Percentiles rank a stretch among this genome's conserved stretches.
Evolutionary conservation across 495 filamentous ascomycete genomes (phyloP).

Genomic region (Penicillium argentinense): DNA sequence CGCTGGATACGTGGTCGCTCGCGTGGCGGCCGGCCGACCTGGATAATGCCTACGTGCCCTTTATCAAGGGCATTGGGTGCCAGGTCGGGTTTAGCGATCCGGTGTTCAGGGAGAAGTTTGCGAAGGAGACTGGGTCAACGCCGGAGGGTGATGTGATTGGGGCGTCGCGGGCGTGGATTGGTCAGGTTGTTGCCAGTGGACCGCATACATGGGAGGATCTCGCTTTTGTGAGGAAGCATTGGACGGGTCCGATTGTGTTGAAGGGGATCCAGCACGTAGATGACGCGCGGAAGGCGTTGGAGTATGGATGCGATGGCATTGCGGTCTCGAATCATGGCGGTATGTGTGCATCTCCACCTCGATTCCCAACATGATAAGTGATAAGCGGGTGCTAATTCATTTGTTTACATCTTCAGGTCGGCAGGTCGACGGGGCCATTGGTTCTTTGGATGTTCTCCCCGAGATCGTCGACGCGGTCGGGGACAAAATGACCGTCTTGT

Average conservation of each 20-base stretch:
- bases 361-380: too few relatives aligned
- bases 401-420: conserved; percentile 40
- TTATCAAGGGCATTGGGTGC: conserved; percentile 43
- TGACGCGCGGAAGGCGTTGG: conserved; percentile 47
- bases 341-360: conserved; percentile 19
- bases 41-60: conserved; percentile 59
- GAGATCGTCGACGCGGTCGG: conserved; percentile 61
- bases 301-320: conserved; percentile 52
- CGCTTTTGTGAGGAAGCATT: conserved; percentile 53
- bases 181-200: conserved; percentile 47
- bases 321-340: conserved; percentile 57
- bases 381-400: neutral
- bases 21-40: conserved; percentile 62
- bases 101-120: conserved; percentile 58
- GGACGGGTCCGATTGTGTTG: conserved; percentile 59
- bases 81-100: conserved; percentile 56
- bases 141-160: conserved; percentile 50
- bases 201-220: conserved; percentile 60
- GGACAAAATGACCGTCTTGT: conserved; percentile 57
- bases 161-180: conserved; percentile 50
- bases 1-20: conserved; percentile 44
- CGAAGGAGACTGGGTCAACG: conserved; percentile 42
- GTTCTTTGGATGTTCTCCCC: conserved; percentile 62
- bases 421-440: conserved; percentile 67
- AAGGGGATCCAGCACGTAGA: conserved; percentile 52